Base-by-base conservation (phyloP, 768 basidiomycete species). In the Nidularia pulvinata region DNA sequence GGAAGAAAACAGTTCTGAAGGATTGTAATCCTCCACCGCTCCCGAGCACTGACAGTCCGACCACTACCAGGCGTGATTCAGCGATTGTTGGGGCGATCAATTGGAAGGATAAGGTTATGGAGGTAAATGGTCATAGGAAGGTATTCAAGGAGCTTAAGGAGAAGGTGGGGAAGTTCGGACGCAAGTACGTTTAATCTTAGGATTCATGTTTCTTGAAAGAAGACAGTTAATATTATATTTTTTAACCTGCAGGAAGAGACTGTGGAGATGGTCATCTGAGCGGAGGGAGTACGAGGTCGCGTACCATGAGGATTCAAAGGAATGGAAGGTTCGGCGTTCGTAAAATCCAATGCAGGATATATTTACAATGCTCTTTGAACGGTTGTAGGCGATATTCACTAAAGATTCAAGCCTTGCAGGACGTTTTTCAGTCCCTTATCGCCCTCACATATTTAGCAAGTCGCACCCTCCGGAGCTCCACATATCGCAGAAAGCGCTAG, bases 11-110 rank as follows among this genome's bases (percentile, higher is more conserved):
- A 0, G 59, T 78, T 33, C 65, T 83, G 48, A 66, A 69, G 55
- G 81, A 83, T 54, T 70, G 70, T 46, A 81, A 83, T 57, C 81
- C 81, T 2, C n/a, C n/a, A n/a, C n/a, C n/a, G n/a, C n/a, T n/a
- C n/a, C n/a, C n/a, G n/a, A n/a, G n/a, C n/a, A n/a, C n/a, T n/a
- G n/a, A n/a, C n/a, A n/a, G n/a, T n/a, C n/a, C n/a, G n/a, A n/a
- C n/a, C n/a, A n/a, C n/a, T n/a, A 39, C 37, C n/a, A 9, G 9
- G n/a, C n/a, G 9, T 9, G 37, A 39, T 39, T 56, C 71, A 4
- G 60, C 61, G 1, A 60, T 66, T n/a, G 79, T 79, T 6, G 81
- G 77, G 2, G 70, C 69, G 5, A 80, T 83, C 39, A 69, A 79
- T 53, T 83, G 81, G 81, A 69, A 69, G 52, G 78, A 80, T 44